These are phyloP conservation scores for Pilatotrama ljubarskyi DNA, from an alignment of 768 basidiomycete species.

Conservation along the genomic window DNA sequence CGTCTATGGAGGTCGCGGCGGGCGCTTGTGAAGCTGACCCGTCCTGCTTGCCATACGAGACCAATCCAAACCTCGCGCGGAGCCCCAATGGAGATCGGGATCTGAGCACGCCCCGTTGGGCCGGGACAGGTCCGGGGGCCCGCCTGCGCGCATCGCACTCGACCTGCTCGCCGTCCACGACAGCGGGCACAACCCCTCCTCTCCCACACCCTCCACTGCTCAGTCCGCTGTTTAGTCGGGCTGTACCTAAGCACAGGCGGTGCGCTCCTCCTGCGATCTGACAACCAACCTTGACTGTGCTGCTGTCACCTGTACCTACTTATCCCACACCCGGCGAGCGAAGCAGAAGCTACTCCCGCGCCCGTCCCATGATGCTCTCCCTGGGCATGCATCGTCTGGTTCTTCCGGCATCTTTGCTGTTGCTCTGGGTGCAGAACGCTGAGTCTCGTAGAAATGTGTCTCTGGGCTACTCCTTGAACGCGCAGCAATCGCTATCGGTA, in stretches of 20 bases:
- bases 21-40: too few relatives aligned
- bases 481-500: slow-evolving; percentile 16
- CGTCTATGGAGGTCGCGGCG: too few relatives aligned
- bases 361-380: slow-evolving; percentile 14
- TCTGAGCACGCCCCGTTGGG: slow-evolving; percentile 2
- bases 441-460: slow-evolving; percentile 4
- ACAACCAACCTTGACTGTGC: slow-evolving; percentile 12
- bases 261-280: background rate
- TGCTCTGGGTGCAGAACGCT: slow-evolving; percentile 7
- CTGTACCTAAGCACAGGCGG: background rate
- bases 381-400: slow-evolving; percentile 6
- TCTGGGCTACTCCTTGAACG: slow-evolving; percentile 1
- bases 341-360: slow-evolving; percentile 6
- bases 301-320: slow-evolving; percentile 3
- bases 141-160: background rate
- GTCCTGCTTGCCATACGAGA: too few relatives aligned
- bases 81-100: background rate
- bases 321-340: slow-evolving; percentile 2
- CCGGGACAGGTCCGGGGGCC: background rate
- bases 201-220: background rate
- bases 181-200: slow-evolving; percentile 1
- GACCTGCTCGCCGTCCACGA: slow-evolving; percentile 1
- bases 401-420: slow-evolving; percentile 10
- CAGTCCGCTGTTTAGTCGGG: background rate
- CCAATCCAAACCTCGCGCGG: background rate